Conservation (phyloP, 495 filamentous ascomycete genomes). For the Penicillium atrosanguineum region DNA sequence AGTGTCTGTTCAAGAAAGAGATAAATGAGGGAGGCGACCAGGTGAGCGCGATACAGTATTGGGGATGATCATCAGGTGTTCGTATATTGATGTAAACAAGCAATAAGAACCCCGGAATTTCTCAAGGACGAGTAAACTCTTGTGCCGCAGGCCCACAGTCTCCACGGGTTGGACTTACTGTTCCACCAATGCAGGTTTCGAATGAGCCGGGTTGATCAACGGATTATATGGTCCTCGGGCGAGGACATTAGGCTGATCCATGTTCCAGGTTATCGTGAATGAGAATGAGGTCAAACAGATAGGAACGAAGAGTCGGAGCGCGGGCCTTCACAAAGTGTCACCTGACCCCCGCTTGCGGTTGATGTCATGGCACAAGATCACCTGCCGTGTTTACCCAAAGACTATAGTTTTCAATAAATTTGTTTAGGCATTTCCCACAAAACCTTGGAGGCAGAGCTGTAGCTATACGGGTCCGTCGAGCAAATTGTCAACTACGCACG, state of each 20-base stretch:
- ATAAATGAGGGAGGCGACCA: background rate
- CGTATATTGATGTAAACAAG: background rate
- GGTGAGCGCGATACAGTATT: background rate
- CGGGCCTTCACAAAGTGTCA: background rate
- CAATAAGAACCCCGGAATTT: background rate
- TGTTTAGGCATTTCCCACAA: no score
- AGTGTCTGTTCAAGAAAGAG: background rate
- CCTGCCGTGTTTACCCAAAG: background rate
- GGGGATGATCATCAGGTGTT: background rate
- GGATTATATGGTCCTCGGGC: constrained; percentile 33
- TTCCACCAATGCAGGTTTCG: constrained; percentile 39
- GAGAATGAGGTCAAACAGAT: background rate
- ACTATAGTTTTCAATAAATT: no score
- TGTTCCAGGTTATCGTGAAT: background rate
- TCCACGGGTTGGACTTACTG: constrained; percentile 29
- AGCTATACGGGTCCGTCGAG: no score
- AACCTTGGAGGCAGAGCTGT: no score
- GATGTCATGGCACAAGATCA: constrained; percentile 8
- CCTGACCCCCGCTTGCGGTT: constrained; percentile 5
- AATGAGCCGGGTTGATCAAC: constrained; percentile 34
- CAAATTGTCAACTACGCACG: no score
- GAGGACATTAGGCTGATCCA: constrained; percentile 12
- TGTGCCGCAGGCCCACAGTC: background rate
- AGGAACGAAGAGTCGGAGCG: background rate
- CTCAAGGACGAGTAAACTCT: background rate